Base-by-base conservation (phyloP, 2,329 filamentous ascomycete genomes). In the Ophiosphaerella herpotricha region DNA sequence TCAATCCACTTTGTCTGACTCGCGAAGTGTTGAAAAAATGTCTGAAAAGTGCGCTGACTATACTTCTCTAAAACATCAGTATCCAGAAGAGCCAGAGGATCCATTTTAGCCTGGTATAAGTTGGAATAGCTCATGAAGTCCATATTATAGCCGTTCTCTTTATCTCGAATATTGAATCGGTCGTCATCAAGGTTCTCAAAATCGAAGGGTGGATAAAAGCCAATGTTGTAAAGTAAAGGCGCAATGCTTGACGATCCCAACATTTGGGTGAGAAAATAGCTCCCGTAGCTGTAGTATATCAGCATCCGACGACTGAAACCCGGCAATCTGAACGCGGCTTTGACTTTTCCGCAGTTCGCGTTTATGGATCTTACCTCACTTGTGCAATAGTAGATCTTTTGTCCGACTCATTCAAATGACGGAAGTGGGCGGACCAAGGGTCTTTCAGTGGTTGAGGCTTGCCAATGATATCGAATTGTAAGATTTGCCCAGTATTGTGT, bases 11-110 rank as follows among this genome's bases (percentile, higher is more conserved):
- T 58, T 1, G 52, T 57, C 4, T 50, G 21, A 41, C 55, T 58
- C 7, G 58, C 61, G 36, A 50, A 69, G 35, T 71, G 67, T 31
- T 72, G 66, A 43, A 71, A 71, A 49, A 70, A 70, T 0, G 62
- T 66, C 1, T 60, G 47, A 50, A 64, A 70, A 2, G 61, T 62
- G 2, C 54, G 55, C 16, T 69, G 39, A 0, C 65, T 54, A 1
- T 60, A 47, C 0, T 33, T 12, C 11, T 54, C 8, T n/a, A 61
- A 56, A 1, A 9, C 49, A 1, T 44, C 33, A 11, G 24, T 3
- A 12, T 72, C 43, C 1, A 66, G 50, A 0, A 71, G 47, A 0
- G 62, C 55, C 8, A 18, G 13, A 2, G 63, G 52, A 18, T 71
- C 50, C 35, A 57, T 58, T 1, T 43, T 37, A 12, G 58, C 61